Base-by-base conservation (phyloP, 2,329 filamentous ascomycete species). In the Dactylellina leptospora region DNA sequence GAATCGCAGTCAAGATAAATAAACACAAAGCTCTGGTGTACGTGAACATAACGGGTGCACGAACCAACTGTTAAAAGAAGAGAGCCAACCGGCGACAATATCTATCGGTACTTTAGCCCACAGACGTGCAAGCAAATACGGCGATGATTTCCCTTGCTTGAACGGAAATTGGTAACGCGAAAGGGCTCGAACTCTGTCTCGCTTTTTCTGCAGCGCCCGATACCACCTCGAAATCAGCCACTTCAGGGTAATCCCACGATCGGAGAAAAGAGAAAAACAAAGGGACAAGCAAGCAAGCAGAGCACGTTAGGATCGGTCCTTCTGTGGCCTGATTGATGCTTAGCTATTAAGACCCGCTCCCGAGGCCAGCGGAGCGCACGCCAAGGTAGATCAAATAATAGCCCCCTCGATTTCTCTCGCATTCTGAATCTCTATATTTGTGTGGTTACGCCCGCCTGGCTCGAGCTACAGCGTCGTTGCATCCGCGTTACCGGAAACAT, bases 181-280 rank as follows among this genome's bases (percentile, higher is more conserved):
- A 58, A 36, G 27, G 28, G 36, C 9, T 8, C 11, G n/a, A 28
- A 56, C 53, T 28, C 36, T 59, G 59, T 72, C 58, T 64, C 53
- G 36, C 48, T 33, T 27, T n/a, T 25, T 45, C 51, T 40, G 66
- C 68, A 56, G 51, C 61, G 44, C 58, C 68, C 23, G 53, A 72
- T 72, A 72, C 68, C 54, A 72, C 68, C 68, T 64, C 47, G n/a
- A 51, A 36, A 72, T 64, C 59, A 64, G 53, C 68, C 68, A 53
- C 53, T 54, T 59, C 56, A 22, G 20, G 62, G 51, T 40, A 36
- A 63, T 63, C 53, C 27, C 58, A 18, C 38, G 53, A 59, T 44
- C 59, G 44, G 51, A 44, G 3, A 54, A 51, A 50, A 62, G 23
- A 50, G 16, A 56, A 56, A 54, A 50, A 51, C 2, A 4, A 40